Evolutionary conservation across 2,329 filamentous ascomycete genomes (phyloP).

Genomic region (Epichloe aotearoae): DNA sequence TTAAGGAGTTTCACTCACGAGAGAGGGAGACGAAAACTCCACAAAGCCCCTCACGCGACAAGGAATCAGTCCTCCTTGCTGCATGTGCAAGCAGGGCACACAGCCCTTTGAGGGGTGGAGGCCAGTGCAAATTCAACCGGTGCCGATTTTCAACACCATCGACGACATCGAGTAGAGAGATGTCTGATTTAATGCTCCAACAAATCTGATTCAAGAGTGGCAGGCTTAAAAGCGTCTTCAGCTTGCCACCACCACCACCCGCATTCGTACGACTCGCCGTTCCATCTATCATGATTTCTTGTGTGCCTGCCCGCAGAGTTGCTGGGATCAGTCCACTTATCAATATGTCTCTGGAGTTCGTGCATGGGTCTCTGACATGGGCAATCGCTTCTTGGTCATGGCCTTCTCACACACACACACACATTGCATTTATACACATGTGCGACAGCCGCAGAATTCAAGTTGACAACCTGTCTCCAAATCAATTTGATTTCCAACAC

Average conservation of each 20-base stretch:
- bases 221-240: background rate
- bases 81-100: no score
- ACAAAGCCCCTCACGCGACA: no score
- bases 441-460: no score
- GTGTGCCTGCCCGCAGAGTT: background rate
- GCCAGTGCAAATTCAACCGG: no score
- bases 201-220: background rate
- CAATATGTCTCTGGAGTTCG: background rate
- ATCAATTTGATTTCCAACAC: background rate
- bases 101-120: no score
- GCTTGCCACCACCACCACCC: background rate
- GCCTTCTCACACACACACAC: background rate
- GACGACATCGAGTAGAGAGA: no score
- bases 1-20: background rate
- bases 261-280: background rate
- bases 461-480: no score
- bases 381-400: background rate
- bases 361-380: background rate
- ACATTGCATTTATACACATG: background rate
- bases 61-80: no score
- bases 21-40: background rate
- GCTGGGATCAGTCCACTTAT: background rate
- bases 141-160: no score
- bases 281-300: background rate
- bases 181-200: background rate